These are phyloP conservation scores for Chaetomidium leptoderma DNA, from an alignment of 495 filamentous ascomycete species.

Conservation along the genomic window DNA sequence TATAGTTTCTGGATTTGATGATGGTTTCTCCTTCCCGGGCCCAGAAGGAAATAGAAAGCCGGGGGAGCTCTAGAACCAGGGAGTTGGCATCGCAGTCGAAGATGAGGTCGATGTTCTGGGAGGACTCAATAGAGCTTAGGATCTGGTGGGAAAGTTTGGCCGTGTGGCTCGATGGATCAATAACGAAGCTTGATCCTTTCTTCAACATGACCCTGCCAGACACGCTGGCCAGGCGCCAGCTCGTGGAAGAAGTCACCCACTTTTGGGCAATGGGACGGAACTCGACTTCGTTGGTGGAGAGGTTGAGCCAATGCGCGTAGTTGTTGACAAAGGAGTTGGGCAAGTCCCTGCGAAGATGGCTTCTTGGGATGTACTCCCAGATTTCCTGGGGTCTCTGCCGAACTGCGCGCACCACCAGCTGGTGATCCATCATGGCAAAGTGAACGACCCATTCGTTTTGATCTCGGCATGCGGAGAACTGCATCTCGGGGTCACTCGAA, in stretches of 20 bases:
- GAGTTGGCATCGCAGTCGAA: neutral
- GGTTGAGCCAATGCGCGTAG: slow-evolving; percentile 51
- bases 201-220: neutral
- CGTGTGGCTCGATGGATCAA: slow-evolving; percentile 10
- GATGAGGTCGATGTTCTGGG: slow-evolving; percentile 11
- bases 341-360: slow-evolving; percentile 40
- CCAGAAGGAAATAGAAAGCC: slow-evolving; percentile 13
- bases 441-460: slow-evolving; percentile 23
- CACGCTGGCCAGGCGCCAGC: slow-evolving; percentile 10
- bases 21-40: neutral
- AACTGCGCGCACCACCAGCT: slow-evolving; percentile 14
- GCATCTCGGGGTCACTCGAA: slow-evolving; percentile 44
- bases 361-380: slow-evolving; percentile 46
- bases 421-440: slow-evolving; percentile 14
- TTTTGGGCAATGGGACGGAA: slow-evolving; percentile 42
- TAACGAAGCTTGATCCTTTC: neutral
- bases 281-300: slow-evolving; percentile 35
- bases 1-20: slow-evolving; percentile 21
- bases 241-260: slow-evolving; percentile 34
- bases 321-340: slow-evolving; percentile 45
- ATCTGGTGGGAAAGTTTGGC: neutral
- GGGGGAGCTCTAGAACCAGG: slow-evolving; percentile 13
- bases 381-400: neutral
- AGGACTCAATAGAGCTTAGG: slow-evolving; percentile 7
- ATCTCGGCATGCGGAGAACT: slow-evolving; percentile 34